Base-by-base conservation (phyloP, 2,329 filamentous ascomycete genomes). In the Rhynchosporium secalis region DNA sequence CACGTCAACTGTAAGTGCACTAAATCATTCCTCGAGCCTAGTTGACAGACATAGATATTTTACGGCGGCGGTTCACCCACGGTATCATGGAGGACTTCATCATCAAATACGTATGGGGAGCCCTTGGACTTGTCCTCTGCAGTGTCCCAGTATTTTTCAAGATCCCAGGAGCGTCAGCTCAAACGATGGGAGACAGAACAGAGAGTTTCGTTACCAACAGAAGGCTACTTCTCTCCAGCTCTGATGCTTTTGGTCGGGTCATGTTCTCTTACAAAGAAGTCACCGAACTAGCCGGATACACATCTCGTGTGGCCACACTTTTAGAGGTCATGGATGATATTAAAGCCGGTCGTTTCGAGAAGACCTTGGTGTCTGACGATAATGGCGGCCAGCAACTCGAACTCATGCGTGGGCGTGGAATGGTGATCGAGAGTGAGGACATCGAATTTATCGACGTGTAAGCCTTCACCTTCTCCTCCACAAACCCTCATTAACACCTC, bases 21-120 rank as follows among this genome's bases (percentile, higher is more conserved):
- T 15, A 3, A 28, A 10, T 56, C 4, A 10, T 6, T 41, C 1
- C 0, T 7, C 2, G 3, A 20, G 9, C 13, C 10, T 41, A 2
- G 36, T 55, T 64, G 29, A 71, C 60, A 20, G 48, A 20, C 88
- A 6, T 46, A 72, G 72, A 96, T 72, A 97, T 98, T 68, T 78
- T 99, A 65, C 85, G 93, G 45, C 83, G 91, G 65, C 86, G 95
- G 55, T 90, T 99, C 75, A 98, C 98, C 76, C 94, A 99, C 75
- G 94, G 93, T n/a, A 89, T 99, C 72, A 97, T 98, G 94, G 95
- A 99, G 64, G 95, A 99, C 76, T 99, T 97, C 76, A 92, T 98
- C 62, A 96, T 99, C 77, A 99, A 99, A 77, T 99, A 99, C 75
- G 95, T 98, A 77, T 99, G 95, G 95, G 95, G 95, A 46, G 94